Conservation (phyloP, 2,329 filamentous ascomycete genomes). For the Arthrobotrys sinensis region DNA sequence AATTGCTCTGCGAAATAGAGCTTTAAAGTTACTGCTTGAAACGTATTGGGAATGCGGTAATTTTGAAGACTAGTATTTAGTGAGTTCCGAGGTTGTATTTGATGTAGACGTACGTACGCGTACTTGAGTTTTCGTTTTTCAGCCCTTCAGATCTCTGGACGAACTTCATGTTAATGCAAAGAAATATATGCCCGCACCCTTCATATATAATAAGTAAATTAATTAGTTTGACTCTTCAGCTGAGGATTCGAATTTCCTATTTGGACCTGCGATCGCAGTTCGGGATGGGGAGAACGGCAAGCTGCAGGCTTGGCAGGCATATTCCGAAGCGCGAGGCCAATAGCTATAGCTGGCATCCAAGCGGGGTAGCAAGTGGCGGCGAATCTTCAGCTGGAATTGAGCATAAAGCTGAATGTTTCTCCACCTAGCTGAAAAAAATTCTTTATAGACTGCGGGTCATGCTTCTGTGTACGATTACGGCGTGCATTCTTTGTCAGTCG, state of each 20-base stretch:
- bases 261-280: slow-evolving; percentile 1
- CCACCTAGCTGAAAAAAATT: slow-evolving; percentile 9
- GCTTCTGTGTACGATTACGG: neutral
- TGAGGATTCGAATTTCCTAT: neutral
- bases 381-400: slow-evolving; percentile 12
- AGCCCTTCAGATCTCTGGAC: no score
- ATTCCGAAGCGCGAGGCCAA: slow-evolving; percentile 32
- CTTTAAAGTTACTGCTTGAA: no score
- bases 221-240: slow-evolving; percentile 3
- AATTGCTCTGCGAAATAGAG: no score
- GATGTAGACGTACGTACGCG: no score
- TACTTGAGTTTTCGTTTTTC: no score
- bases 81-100: no score
- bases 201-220: neutral
- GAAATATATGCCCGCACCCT: no score
- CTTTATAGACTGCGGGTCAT: no score
- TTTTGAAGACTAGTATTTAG: no score
- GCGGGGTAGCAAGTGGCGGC: slow-evolving; percentile 15
- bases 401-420: neutral
- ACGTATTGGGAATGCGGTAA: no score
- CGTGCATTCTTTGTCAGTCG: neutral
- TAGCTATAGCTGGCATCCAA: neutral
- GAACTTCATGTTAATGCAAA: no score
- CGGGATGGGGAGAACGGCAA: slow-evolving; percentile 10
- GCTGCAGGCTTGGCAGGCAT: slow-evolving; percentile 23